Evolutionary conservation across 169 alveolate species (phyloP).

Genomic region (Plasmodium blacklocki): DNA sequence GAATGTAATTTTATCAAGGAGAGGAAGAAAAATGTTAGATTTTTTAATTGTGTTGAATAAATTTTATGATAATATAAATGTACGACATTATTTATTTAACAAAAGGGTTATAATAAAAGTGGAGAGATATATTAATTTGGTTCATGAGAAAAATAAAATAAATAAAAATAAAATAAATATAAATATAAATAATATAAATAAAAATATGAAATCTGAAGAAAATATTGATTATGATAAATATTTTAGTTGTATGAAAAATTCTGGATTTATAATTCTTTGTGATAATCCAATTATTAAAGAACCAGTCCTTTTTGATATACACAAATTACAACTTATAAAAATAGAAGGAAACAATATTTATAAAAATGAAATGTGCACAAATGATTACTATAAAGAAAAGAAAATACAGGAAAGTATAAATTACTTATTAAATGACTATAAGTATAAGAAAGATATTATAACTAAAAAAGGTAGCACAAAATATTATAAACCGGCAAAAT

Average conservation of each 20-base stretch:
- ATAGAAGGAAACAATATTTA: not conserved
- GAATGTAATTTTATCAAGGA: conserved; percentile 1
- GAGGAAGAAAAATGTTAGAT: conserved; percentile 28
- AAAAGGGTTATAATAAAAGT: not conserved
- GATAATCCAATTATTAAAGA: conserved; percentile 17
- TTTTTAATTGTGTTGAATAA: conserved; percentile 16
- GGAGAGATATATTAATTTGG: conserved; percentile 3
- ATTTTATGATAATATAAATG: conserved; percentile 8
- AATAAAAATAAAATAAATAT: too few species aligned
- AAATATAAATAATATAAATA: too few species aligned
- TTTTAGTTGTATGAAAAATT: too few species aligned
- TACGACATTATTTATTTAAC: conserved; percentile 10
- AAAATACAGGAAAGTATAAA: conserved; percentile 10
- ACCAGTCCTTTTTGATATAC: conserved; percentile 6
- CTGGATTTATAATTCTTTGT: not conserved
- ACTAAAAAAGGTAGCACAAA: not conserved
- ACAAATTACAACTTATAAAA: not conserved
- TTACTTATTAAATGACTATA: conserved; percentile 49
- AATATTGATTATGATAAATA: too few species aligned
- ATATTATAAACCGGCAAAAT: conserved; percentile 34
- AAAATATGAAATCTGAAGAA: too few species aligned
- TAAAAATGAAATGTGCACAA: not conserved
- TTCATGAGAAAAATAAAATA: not conserved
- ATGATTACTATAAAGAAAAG: not conserved
- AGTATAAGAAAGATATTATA: conserved; percentile 30